phyloP scores from a whole-genome alignment of 2,329 filamentous ascomycete species.

The Xylaria sp. region DNA sequence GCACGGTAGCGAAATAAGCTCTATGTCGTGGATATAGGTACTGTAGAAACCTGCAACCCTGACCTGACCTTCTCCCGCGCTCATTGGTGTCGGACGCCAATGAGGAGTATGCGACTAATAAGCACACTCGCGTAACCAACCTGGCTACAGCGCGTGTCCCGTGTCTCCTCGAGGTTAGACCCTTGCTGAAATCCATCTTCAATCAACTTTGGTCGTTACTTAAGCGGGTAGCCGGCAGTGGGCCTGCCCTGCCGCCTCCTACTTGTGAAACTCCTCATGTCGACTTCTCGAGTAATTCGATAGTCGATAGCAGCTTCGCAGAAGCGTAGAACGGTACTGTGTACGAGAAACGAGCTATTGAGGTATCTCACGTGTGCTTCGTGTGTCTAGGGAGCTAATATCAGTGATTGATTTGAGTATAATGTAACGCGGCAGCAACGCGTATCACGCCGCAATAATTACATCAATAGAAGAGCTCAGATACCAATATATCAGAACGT shows the following conservation, averaged over 20 bases:
- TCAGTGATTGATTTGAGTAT: slow-evolving; percentile 2
- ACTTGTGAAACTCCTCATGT: background rate
- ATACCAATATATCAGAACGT: background rate
- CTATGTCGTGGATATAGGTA: slow-evolving; percentile 12
- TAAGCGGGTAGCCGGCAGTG: background rate
- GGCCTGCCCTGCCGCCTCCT: background rate
- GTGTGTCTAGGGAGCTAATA: background rate
- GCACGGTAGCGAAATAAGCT: slow-evolving; percentile 23
- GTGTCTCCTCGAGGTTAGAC: slow-evolving; percentile 7
- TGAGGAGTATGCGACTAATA: slow-evolving; percentile 22
- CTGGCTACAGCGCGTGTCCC: slow-evolving; percentile 17
- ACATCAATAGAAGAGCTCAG: slow-evolving; percentile 11
- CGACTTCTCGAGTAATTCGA: background rate
- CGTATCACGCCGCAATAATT: slow-evolving; percentile 21
- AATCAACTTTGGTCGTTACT: background rate
- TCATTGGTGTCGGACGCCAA: slow-evolving; percentile 22
- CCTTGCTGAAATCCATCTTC: background rate
- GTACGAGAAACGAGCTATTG: background rate
- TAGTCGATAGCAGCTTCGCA: background rate
- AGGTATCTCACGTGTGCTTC: slow-evolving; percentile 7
- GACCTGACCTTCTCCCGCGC: slow-evolving; percentile 12
- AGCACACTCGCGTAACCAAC: slow-evolving; percentile 22
- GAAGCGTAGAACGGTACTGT: background rate
- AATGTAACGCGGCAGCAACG: slow-evolving; percentile 9
- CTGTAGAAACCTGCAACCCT: slow-evolving; percentile 11